Evolutionary conservation across 495 filamentous ascomycete species (phyloP).

Genomic region (Aspergillus ostianus): DNA sequence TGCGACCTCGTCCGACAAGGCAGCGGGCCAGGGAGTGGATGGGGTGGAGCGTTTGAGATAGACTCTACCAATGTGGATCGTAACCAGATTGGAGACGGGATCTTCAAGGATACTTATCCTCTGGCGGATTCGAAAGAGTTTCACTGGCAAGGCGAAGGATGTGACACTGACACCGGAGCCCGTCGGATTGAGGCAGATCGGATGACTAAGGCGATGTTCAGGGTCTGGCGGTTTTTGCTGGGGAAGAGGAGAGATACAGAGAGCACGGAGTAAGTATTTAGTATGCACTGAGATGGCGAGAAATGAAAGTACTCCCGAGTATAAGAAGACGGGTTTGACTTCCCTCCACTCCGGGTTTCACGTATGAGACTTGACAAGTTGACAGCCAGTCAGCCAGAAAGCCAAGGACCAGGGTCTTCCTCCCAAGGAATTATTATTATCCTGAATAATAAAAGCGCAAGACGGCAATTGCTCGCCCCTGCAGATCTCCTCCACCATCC

Average conservation of each 20-base stretch:
- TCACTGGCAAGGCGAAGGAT: not conserved
- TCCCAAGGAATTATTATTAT: too few species aligned
- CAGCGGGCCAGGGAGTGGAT: not conserved
- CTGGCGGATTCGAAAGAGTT: not conserved
- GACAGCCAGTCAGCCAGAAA: not conserved
- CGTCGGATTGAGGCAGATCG: not conserved
- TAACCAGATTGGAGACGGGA: conserved; percentile 12
- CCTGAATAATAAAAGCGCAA: too few species aligned
- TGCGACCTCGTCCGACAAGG: not conserved
- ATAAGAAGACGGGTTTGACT: not conserved
- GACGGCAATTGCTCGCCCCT: conserved; percentile 2
- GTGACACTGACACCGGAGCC: conserved; percentile 1
- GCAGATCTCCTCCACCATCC: conserved; percentile 9
- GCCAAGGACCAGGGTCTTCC: not conserved
- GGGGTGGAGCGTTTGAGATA: conserved; percentile 13
- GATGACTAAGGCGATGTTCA: not conserved
- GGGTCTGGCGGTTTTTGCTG: too few species aligned
- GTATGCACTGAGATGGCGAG: too few species aligned
- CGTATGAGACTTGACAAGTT: not conserved
- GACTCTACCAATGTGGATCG: conserved; percentile 10
- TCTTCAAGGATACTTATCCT: conserved; percentile 5
- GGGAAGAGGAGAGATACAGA: too few species aligned
- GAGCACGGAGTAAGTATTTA: too few species aligned
- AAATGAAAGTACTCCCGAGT: not conserved
- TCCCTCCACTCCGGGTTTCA: not conserved